phyloP scores from a whole-genome alignment of 345 rosid species.

The Stellera chamaejasme region DNA sequence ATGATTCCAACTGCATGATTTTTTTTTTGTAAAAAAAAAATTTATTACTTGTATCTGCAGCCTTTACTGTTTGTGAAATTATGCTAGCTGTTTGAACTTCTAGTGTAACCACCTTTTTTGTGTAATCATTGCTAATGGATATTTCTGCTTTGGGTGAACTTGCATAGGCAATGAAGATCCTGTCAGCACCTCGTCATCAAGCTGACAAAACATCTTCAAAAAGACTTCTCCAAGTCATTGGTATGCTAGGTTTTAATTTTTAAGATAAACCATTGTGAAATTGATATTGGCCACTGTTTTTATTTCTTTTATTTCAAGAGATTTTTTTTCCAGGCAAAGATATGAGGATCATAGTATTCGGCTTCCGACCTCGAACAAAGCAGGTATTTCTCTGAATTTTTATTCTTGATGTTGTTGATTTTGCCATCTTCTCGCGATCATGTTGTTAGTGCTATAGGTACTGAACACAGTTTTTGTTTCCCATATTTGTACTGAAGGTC shows the following conservation, averaged over 20 bases:
- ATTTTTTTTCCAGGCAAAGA: conserved; percentile 67
- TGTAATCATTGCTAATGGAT: background rate
- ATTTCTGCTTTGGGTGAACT: conserved; percentile 15
- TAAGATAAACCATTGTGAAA: background rate
- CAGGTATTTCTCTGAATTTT: conserved; percentile 45
- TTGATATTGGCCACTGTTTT: too few relatives aligned
- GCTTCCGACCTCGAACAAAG: conserved; percentile 82
- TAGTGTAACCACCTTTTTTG: too few relatives aligned
- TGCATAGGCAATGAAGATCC: conserved; percentile 54
- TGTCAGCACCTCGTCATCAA: conserved; percentile 49
- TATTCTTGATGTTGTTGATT: background rate
- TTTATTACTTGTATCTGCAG: conserved; percentile 2
- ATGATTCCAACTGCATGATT: background rate
- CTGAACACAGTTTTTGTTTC: too few relatives aligned
- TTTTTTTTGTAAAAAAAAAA: too few relatives aligned
- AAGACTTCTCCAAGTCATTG: conserved; percentile 82
- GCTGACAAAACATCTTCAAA: conserved; percentile 53
- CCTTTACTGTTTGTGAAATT: conserved; percentile 6
- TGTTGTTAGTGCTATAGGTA: too few relatives aligned
- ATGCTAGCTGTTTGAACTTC: background rate
- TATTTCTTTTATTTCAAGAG: too few relatives aligned
- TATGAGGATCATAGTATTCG: conserved; percentile 90
- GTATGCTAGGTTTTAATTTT: conserved; percentile 31
- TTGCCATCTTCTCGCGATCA: too few relatives aligned
- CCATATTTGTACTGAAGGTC: too few relatives aligned